Base-by-base conservation (phyloP, 495 filamentous ascomycete species). In the Amniculicola lignicola region DNA sequence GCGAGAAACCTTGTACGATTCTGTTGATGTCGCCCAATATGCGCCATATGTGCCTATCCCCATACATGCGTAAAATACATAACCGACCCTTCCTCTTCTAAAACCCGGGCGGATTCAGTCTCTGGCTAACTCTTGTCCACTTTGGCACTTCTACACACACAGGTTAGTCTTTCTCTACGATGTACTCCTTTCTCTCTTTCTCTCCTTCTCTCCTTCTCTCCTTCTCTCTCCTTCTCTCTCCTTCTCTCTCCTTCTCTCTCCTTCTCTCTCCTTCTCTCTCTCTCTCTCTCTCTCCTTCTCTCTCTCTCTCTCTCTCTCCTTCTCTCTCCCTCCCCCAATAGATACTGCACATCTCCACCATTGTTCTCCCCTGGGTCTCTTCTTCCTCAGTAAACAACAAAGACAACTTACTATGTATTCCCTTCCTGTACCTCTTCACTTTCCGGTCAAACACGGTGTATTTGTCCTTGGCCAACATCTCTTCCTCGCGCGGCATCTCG, bases 381-480 rank as follows among this genome's bases (percentile, higher is more conserved):
- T 19, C 41, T 12, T 28, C 19, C 31, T 7, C 7, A n/a, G 29
- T n/a, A 33, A 33, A 33, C 29, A 33, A 33, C 9, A 7, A 33
- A n/a, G 37, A 22, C 19, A 40, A 86, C 91, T 57, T 77, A 97
- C 91, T 97, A 72, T 95, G 93, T 66, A 97, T 89, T 15, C 87
- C 85, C 81, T 98, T 98, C 69, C 93, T 78, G 73, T 98, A 98
- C 58, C 77, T 82, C 83, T 88, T 95, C 77, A 86, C 91, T 71
- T 96, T 96, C 61, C 90, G 83, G 72, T 94, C 90, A 74, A 97
- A 98, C 57, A 98, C 84, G 18, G 91, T 95, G 75, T 98, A 98
- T 72, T 98, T 98, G 73, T 98, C 93, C 71, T 82, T 86, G 38
- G 93, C 84, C 69, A 94, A 69, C 93, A 98, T 98, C 77, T 97